These are phyloP conservation scores for Candida sanyiensis DNA, from an alignment of 805 yeast genomes.

Conservation along the genomic window DNA sequence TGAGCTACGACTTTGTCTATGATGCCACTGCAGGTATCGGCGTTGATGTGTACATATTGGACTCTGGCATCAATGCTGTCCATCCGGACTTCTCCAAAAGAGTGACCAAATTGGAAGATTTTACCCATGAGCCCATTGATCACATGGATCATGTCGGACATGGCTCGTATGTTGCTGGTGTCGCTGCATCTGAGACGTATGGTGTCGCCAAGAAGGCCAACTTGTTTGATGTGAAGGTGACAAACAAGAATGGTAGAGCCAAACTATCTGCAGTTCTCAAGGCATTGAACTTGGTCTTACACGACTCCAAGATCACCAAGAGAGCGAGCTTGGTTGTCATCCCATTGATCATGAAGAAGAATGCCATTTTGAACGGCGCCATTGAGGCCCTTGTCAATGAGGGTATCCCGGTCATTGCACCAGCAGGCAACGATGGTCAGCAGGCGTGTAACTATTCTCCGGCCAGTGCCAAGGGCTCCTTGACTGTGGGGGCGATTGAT, in stretches of 20 bases:
- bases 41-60: conserved; percentile 34
- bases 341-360: conserved; percentile 33
- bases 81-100: conserved; percentile 42
- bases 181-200: conserved; percentile 43
- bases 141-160: conserved; percentile 40
- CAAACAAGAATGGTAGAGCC: conserved; percentile 33
- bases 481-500: conserved; percentile 86
- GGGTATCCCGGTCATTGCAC: conserved; percentile 41
- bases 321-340: conserved; percentile 36
- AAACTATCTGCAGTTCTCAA: conserved; percentile 30
- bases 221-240: conserved; percentile 39
- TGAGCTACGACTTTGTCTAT: conserved; percentile 33
- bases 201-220: conserved; percentile 47
- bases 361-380: conserved; percentile 39
- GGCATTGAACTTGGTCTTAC: conserved; percentile 28
- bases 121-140: conserved; percentile 32
- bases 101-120: conserved; percentile 38
- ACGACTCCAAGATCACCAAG: conserved; percentile 25
- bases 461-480: conserved; percentile 46
- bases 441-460: conserved; percentile 45
- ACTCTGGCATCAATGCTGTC: conserved; percentile 32
- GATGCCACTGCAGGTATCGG: conserved; percentile 38
- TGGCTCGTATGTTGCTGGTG: conserved; percentile 54
- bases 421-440: conserved; percentile 44
- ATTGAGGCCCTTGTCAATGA: conserved; percentile 35